Percentiles rank a stretch among this genome's conserved stretches.
phyloP scores from a whole-genome alignment of 2,329 filamentous ascomycete species.

The Blumeriella jaapii region DNA sequence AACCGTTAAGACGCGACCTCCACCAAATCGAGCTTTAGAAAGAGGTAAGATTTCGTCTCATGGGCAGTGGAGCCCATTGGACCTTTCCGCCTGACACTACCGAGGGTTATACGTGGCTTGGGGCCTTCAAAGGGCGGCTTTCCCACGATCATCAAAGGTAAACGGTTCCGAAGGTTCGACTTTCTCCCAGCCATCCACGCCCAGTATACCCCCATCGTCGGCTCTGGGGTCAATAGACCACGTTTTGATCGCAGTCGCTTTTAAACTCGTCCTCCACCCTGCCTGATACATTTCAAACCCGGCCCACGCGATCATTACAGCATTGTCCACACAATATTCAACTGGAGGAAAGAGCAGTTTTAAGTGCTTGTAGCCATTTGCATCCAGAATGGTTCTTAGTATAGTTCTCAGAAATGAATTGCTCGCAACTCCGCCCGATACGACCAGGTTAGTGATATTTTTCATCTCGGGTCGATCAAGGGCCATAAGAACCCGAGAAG shows the following conservation, averaged over 20 bases:
- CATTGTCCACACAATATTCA: conserved; percentile 82
- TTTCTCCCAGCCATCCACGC: conserved; percentile 41
- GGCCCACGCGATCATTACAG: conserved; percentile 94
- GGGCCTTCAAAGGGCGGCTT: too few relatives aligned
- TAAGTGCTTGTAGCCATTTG: conserved; percentile 52
- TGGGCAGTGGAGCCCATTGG: too few relatives aligned
- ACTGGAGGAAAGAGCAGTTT: conserved; percentile 63
- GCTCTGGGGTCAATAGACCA: conserved; percentile 61
- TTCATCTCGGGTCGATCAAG: conserved; percentile 34
- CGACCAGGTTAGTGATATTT: conserved; percentile 51
- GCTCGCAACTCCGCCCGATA: conserved; percentile 83
- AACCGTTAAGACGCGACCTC: too few relatives aligned
- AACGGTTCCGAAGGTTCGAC: too few relatives aligned
- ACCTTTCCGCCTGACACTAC: too few relatives aligned
- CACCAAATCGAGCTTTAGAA: too few relatives aligned
- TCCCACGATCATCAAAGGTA: too few relatives aligned
- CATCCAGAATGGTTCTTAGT: conserved; percentile 43
- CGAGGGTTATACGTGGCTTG: too few relatives aligned
- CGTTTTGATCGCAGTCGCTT: conserved; percentile 47
- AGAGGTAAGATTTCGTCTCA: too few relatives aligned
- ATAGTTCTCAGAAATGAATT: conserved; percentile 70
- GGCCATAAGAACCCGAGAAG: conserved; percentile 59
- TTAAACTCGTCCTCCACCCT: conserved; percentile 56
- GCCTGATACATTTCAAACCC: conserved; percentile 83
- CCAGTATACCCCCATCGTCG: conserved; percentile 56